phyloP scores from a whole-genome alignment of 441 rosid species.

The Breynia disticha region DNA sequence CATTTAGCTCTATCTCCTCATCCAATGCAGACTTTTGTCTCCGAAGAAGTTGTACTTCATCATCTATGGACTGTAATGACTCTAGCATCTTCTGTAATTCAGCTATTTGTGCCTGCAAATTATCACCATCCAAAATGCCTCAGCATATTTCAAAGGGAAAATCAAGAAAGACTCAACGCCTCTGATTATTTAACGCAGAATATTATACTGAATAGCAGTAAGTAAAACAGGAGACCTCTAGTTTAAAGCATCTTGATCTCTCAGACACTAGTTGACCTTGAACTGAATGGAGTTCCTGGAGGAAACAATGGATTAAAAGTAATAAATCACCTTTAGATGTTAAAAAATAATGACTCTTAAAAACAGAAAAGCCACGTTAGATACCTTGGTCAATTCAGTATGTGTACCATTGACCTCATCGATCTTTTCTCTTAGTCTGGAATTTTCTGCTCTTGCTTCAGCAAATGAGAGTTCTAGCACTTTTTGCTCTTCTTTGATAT shows the following conservation, averaged over 20 bases:
- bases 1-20: slow-evolving; percentile 47
- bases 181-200: background rate
- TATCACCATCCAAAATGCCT: background rate
- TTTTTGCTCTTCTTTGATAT: slow-evolving; percentile 63
- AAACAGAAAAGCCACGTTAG: background rate
- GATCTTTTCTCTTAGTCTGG: slow-evolving; percentile 52
- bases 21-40: slow-evolving; percentile 64
- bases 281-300: slow-evolving; percentile 74
- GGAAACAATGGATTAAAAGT: background rate
- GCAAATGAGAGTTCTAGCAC: slow-evolving; percentile 42
- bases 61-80: slow-evolving; percentile 60
- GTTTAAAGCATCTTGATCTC: slow-evolving; percentile 95
- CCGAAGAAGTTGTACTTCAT: slow-evolving; percentile 72
- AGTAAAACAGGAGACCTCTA: slow-evolving; percentile 47
- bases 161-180: background rate
- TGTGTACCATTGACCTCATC: slow-evolving; percentile 60
- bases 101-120: slow-evolving; percentile 74
- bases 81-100: slow-evolving; percentile 79
- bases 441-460: slow-evolving; percentile 53
- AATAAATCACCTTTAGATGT: slow-evolving; percentile 3
- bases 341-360: background rate
- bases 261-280: slow-evolving; percentile 81
- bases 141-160: too few relatives aligned
- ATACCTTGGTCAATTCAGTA: slow-evolving; percentile 69
- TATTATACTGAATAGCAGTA: background rate